Conservation (phyloP, 768 basidiomycete species). For the Arthromyces matolae region DNA sequence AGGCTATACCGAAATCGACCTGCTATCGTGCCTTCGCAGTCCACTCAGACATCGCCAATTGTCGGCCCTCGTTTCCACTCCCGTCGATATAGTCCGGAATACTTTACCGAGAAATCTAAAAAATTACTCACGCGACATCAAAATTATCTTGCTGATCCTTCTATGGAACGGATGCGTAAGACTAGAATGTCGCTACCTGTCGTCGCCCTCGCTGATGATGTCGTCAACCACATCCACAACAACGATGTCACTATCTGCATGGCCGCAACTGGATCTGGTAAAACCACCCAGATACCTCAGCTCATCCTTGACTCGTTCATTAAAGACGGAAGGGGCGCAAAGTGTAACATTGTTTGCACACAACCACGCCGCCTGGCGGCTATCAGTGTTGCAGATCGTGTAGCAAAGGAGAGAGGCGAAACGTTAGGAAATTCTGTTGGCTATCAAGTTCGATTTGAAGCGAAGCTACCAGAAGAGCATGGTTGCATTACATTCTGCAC, state of each 20-base stretch:
- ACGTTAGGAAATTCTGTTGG: constrained; percentile 69
- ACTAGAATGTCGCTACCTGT: constrained; percentile 74
- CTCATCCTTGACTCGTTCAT: constrained; percentile 85
- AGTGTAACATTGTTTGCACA: constrained; percentile 89
- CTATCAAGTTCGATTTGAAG: constrained; percentile 90
- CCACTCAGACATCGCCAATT: not conserved
- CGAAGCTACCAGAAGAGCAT: constrained; percentile 70
- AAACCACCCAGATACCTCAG: constrained; percentile 94
- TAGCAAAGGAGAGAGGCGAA: constrained; percentile 85
- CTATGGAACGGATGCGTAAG: constrained; percentile 60
- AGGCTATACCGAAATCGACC: constrained; percentile 66
- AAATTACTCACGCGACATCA: constrained; percentile 51
- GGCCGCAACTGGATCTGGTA: constrained; percentile 90
- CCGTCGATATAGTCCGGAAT: constrained; percentile 25
- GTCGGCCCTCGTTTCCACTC: constrained; percentile 4
- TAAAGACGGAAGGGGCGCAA: constrained; percentile 69
- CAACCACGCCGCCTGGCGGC: constrained; percentile 92
- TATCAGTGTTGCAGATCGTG: constrained; percentile 86
- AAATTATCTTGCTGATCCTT: constrained; percentile 57
- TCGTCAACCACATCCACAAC: constrained; percentile 63
- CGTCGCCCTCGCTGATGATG: constrained; percentile 57
- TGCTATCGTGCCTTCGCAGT: constrained; percentile 18
- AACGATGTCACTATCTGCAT: constrained; percentile 88
- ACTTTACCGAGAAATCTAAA: constrained; percentile 51
- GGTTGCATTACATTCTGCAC: constrained; percentile 93